Conservation (phyloP, 1,139 yeast genomes). For the Blastobotrys malaysiensis region DNA sequence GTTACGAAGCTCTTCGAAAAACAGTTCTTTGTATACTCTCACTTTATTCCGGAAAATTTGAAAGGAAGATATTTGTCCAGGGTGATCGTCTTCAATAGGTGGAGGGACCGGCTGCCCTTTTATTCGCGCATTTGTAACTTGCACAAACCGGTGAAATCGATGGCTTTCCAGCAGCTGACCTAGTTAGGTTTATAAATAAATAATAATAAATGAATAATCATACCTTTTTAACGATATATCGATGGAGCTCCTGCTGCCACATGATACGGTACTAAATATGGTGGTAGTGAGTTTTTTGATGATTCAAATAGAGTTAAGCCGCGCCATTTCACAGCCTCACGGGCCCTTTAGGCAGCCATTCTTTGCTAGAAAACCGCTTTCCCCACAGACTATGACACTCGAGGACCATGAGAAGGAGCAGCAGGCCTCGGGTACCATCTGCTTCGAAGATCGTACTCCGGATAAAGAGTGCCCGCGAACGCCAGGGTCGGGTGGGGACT, state of each 20-base stretch:
- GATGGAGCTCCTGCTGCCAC: conserved; percentile 27
- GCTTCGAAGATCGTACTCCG: not conserved
- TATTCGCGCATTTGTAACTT: conserved; percentile 56
- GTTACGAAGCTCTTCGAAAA: conserved; percentile 57
- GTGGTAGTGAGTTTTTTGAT: not conserved
- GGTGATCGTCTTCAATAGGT: conserved; percentile 15
- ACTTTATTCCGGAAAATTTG: conserved; percentile 36
- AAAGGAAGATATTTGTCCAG: conserved; percentile 12
- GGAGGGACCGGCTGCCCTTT: conserved; percentile 34
- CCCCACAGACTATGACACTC: not conserved
- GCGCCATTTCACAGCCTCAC: not conserved
- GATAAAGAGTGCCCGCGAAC: not conserved
- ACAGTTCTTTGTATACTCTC: conserved; percentile 58
- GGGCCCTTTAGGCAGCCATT: not conserved
- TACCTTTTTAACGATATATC: conserved; percentile 23
- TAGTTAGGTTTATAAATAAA: conserved; percentile 1
- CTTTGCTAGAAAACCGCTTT: not conserved
- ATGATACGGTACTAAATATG: conserved; percentile 7
- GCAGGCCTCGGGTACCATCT: not conserved
- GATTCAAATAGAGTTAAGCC: not conserved
- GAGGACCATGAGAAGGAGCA: not conserved
- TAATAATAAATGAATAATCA: conserved; percentile 2
- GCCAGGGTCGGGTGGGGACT: not conserved
- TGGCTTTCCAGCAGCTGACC: conserved; percentile 51
- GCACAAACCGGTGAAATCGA: conserved; percentile 64